Evolutionary conservation across 2,329 filamentous ascomycete genomes (phyloP).

Genomic region (Gnomoniopsis smithogilvyi): DNA sequence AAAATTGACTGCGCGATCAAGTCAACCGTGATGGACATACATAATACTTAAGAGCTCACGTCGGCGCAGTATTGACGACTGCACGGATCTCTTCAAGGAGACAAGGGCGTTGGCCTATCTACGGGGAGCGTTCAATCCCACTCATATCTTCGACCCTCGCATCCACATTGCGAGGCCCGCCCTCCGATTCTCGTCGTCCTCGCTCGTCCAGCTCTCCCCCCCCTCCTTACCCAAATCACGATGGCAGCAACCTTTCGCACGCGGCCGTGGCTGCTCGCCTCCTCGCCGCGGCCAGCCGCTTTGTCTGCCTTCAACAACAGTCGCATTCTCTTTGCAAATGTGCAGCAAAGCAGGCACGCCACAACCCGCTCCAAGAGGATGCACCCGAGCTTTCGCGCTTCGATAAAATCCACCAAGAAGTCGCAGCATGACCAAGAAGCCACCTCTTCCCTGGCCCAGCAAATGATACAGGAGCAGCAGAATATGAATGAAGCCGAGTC

Average conservation of each 20-base stretch:
- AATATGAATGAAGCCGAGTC: neutral
- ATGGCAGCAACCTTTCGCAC: slow-evolving; percentile 19
- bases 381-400: slow-evolving; percentile 3
- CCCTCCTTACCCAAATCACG: neutral
- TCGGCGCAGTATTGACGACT: too few relatives aligned
- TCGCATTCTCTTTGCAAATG: neutral
- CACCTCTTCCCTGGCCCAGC: neutral
- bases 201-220: neutral
- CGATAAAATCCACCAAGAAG: neutral
- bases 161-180: neutral
- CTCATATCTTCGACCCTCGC: neutral
- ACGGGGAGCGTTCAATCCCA: neutral
- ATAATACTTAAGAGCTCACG: too few relatives aligned
- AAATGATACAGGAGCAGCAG: neutral
- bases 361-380: neutral
- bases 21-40: too few relatives aligned
- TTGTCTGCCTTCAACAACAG: neutral
- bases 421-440: slow-evolving; percentile 5
- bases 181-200: neutral
- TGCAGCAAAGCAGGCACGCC: slow-evolving; percentile 10
- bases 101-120: too few relatives aligned
- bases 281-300: neutral
- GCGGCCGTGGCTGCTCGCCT: slow-evolving; percentile 13
- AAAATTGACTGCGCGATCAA: too few relatives aligned
- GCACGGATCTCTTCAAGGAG: too few relatives aligned